These are phyloP conservation scores for Capsella bursapastoris DNA, from an alignment of 345 rosid genomes.

Conservation along the genomic window DNA sequence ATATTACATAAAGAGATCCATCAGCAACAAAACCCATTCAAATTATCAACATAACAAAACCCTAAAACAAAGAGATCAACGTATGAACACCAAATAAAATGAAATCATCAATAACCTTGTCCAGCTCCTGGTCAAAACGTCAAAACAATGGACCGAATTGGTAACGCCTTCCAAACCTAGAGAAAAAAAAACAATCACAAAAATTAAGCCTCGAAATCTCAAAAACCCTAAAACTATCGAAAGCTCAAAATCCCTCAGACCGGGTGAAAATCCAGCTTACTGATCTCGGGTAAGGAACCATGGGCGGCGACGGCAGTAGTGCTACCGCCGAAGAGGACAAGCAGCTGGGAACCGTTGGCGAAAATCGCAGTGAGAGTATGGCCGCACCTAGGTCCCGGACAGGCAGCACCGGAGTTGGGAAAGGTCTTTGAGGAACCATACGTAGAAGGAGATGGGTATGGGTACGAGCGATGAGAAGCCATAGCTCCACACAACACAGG, in stretches of 20 bases:
- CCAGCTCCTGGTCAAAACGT: slow-evolving; percentile 71
- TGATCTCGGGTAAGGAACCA: slow-evolving; percentile 64
- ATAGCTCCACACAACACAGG: neutral
- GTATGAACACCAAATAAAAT: neutral
- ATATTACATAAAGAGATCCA: neutral
- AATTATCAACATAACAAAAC: neutral
- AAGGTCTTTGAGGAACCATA: slow-evolving; percentile 56
- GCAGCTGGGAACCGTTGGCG: slow-evolving; percentile 44
- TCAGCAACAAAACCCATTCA: neutral
- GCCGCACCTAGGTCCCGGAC: slow-evolving; percentile 79
- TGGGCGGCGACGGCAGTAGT: slow-evolving; percentile 70
- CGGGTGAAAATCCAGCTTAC: slow-evolving; percentile 40
- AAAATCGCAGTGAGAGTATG: slow-evolving; percentile 81
- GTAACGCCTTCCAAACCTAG: slow-evolving; percentile 77
- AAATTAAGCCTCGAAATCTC: neutral
- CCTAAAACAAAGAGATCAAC: neutral
- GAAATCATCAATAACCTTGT: slow-evolving; percentile 54
- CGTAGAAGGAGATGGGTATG: slow-evolving; percentile 52
- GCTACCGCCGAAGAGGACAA: slow-evolving; percentile 88
- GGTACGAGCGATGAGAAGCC: slow-evolving; percentile 53
- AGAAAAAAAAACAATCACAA: neutral
- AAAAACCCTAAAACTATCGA: neutral
- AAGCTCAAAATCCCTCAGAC: neutral
- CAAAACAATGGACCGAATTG: slow-evolving; percentile 72
- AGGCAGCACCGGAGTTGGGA: slow-evolving; percentile 68